phyloP scores from a whole-genome alignment of 768 basidiomycete species.

The Kwoniella mangroviensis region DNA sequence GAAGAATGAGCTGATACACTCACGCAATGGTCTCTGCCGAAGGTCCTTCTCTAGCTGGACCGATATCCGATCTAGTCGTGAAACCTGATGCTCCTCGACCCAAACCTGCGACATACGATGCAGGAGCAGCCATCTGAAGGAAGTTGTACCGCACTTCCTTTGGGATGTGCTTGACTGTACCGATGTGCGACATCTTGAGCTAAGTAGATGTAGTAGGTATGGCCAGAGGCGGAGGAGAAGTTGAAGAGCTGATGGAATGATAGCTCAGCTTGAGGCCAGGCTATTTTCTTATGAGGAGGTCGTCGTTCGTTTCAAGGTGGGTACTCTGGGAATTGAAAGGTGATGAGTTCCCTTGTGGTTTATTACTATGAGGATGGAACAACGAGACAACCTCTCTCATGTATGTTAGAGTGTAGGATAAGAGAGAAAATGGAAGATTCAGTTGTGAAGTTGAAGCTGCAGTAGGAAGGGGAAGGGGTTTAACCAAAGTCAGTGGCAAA shows the following conservation, averaged over 20 bases:
- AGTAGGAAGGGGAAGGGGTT: background rate
- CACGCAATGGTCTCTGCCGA: constrained; percentile 88
- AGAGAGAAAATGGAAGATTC: background rate
- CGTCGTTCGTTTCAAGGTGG: no score
- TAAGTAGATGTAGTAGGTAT: background rate
- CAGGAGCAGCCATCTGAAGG: constrained; percentile 70
- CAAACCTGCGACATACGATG: constrained; percentile 97
- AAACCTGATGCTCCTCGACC: constrained; percentile 97
- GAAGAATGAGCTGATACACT: constrained; percentile 52
- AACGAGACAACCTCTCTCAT: background rate
- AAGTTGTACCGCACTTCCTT: constrained; percentile 54
- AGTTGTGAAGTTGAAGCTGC: background rate
- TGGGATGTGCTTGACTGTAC: constrained; percentile 51
- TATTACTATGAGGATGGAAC: no score
- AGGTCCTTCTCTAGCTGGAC: constrained; percentile 93
- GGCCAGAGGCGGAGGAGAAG: constrained; percentile 4
- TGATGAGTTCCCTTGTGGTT: no score
- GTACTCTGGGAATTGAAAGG: no score
- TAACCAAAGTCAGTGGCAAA: constrained; percentile 18
- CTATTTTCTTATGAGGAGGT: no score
- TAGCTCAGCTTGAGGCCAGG: no score
- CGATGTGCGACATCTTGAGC: constrained; percentile 45
- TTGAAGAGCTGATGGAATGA: background rate
- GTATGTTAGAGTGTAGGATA: background rate
- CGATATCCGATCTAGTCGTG: constrained; percentile 97